phyloP scores from a whole-genome alignment of 1,284 basidiomycete genomes.

The Leucocoprinus gongylophorus region DNA sequence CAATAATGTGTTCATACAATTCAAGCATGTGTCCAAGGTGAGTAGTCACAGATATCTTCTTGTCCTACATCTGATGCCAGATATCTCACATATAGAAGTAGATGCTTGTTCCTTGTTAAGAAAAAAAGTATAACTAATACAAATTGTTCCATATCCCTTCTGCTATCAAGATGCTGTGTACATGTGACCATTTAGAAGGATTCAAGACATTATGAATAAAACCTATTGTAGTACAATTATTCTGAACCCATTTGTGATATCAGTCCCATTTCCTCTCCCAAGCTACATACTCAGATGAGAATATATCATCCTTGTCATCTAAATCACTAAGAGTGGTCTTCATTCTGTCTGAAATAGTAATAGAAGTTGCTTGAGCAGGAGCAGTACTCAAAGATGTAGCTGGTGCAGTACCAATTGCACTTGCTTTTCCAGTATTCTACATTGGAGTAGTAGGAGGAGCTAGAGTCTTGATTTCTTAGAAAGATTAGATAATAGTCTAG shows the following conservation, averaged over 20 bases:
- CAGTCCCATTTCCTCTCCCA: slow-evolving; percentile 13
- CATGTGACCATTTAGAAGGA: slow-evolving; percentile 15
- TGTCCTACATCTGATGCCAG: too few species aligned
- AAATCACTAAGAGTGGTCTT: background rate
- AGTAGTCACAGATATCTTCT: too few species aligned
- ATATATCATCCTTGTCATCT: background rate
- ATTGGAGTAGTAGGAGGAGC: too few species aligned
- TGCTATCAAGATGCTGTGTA: slow-evolving; percentile 1
- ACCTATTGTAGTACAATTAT: slow-evolving; percentile 14
- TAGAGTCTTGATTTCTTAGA: slow-evolving; percentile 6
- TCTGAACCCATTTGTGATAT: slow-evolving; percentile 13
- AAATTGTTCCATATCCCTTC: slow-evolving; percentile 14
- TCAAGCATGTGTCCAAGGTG: too few species aligned
- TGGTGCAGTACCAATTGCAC: too few species aligned
- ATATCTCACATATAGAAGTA: too few species aligned
- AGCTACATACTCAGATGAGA: background rate
- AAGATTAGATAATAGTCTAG: background rate
- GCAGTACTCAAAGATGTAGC: too few species aligned
- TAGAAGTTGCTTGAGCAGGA: background rate
- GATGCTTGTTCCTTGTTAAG: background rate
- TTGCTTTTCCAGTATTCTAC: too few species aligned
- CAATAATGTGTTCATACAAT: too few species aligned
- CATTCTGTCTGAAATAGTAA: too few species aligned
- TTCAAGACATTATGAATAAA: slow-evolving; percentile 15
- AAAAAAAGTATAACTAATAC: slow-evolving; percentile 5